A percentile compares a stretch with the other conserved stretches of the same genome.
phyloP scores from a whole-genome alignment of 352 stramenopile species.

The Phytophthora constricta region DNA sequence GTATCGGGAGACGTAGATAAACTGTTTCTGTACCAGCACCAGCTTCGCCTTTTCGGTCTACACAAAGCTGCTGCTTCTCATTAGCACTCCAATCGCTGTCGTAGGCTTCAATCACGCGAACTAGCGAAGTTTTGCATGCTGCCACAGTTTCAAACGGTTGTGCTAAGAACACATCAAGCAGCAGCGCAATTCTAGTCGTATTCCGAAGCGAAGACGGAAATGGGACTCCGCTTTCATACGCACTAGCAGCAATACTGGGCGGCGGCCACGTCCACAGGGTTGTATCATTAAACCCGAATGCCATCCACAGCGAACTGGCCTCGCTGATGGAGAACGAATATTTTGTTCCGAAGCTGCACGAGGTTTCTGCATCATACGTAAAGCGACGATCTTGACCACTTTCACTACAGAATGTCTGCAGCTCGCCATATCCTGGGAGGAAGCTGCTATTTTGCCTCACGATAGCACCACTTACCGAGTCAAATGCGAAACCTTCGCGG shows the following conservation, averaged over 20 bases:
- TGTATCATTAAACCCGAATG: slow-evolving; percentile 37
- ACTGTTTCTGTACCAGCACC: slow-evolving; percentile 33
- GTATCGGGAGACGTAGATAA: slow-evolving; percentile 44
- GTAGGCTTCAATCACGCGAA: slow-evolving; percentile 29
- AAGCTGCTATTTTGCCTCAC: slow-evolving; percentile 21
- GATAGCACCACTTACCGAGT: slow-evolving; percentile 1
- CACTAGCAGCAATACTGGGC: neutral
- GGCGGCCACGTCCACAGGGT: slow-evolving; percentile 36
- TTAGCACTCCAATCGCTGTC: slow-evolving; percentile 27
- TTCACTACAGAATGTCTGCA: slow-evolving; percentile 52
- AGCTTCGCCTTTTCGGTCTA: slow-evolving; percentile 22
- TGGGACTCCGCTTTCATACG: slow-evolving; percentile 16
- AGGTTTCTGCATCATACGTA: slow-evolving; percentile 34
- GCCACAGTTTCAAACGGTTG: slow-evolving; percentile 45
- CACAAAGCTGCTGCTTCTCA: slow-evolving; percentile 29
- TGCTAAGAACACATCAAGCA: slow-evolving; percentile 59
- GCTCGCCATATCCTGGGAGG: slow-evolving; percentile 45
- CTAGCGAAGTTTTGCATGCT: slow-evolving; percentile 39
- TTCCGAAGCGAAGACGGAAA: slow-evolving; percentile 11
- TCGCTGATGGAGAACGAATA: slow-evolving; percentile 36
- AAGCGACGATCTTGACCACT: slow-evolving; percentile 36
- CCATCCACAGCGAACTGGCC: slow-evolving; percentile 23
- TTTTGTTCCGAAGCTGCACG: slow-evolving; percentile 30
- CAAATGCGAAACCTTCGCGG: slow-evolving; percentile 35
- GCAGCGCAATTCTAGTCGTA: slow-evolving; percentile 39